phyloP scores from a whole-genome alignment of 2,329 filamentous ascomycete species.

The Paramyrothecium sp. region DNA sequence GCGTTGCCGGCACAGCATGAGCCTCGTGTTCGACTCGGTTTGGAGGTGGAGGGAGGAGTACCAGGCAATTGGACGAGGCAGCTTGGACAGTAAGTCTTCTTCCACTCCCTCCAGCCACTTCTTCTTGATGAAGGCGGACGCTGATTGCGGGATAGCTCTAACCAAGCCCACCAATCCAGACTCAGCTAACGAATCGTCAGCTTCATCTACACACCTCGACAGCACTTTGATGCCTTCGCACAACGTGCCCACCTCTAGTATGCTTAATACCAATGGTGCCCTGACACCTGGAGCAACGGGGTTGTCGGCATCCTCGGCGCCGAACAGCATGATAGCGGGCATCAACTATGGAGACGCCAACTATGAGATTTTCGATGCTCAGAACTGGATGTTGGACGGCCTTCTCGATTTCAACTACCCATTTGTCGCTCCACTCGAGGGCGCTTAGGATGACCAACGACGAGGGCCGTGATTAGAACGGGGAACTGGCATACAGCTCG shows the following conservation, averaged over 20 bases:
- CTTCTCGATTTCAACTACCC: conserved; percentile 77
- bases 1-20: conserved; percentile 83
- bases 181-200: conserved; percentile 70
- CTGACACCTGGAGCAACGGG: conserved; percentile 51
- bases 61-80: conserved; percentile 67
- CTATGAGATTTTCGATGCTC: conserved; percentile 87
- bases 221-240: conserved; percentile 52
- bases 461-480: background rate
- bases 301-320: conserved; percentile 36
- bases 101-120: conserved; percentile 3
- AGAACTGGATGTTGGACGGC: conserved; percentile 92
- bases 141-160: conserved; percentile 48
- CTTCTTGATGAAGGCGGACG: conserved; percentile 19
- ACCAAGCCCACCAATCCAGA: conserved; percentile 87
- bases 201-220: conserved; percentile 64
- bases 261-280: conserved; percentile 49
- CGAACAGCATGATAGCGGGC: conserved; percentile 46
- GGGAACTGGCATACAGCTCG: background rate
- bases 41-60: conserved; percentile 85
- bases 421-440: conserved; percentile 55
- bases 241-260: conserved; percentile 37
- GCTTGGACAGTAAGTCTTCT: conserved; percentile 63
- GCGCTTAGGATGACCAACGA: conserved; percentile 32
- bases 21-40: conserved; percentile 78
- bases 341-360: conserved; percentile 64